Evolutionary conservation across 257 asterid genomes (phyloP), one percentile per base, ranked within the genome.

Genomic region (Solanum okadae): DNA sequence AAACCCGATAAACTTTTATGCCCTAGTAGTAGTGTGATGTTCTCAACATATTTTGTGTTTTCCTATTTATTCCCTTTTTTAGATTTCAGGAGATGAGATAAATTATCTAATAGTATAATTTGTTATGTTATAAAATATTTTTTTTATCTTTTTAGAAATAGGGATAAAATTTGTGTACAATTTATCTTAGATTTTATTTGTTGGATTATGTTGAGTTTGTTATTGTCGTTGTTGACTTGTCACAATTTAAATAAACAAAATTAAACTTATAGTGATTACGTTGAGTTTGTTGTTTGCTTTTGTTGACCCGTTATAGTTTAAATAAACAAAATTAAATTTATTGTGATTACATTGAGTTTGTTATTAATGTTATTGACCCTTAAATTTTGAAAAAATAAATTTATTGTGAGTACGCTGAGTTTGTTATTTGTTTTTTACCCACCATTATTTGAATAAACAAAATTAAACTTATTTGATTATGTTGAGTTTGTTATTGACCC

Each of bases 91-190:
- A 59, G 2, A 22, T 0, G 25, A 59, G 67, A 59, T 0, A 59
- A 20, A 59, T 59, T 59, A 59, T 59, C 67, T 59, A 8, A 59
- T 59, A 8, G 0, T 59, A 59, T 20, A 0, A 59, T 59, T 22
- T 0, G 5, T 59, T 61, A 22, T 61, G 0, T 61, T 14, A 3
- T 61, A 61, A 61, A 61, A 61, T 61, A 8, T 10, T 0, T 61
- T 18, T 20, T 61, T 61, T 61, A 1, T 22, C 2, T 22, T 61
- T 61, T 22, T 0, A 61, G 0, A 61, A 61, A 0, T 22, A 61
- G 0, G 13, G 14, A 22, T 61, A 61, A 61, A 8, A 22, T 8
- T 3, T 61, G 27, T 61, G 29, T 61, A 61, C 5, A 61, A 23
- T 61, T 0, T 61, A 61, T 22, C 2, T 0, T 22, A 61, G 13